Base-by-base conservation (phyloP, 2,329 filamentous ascomycete genomes). In the Alternaria conjuncta region DNA sequence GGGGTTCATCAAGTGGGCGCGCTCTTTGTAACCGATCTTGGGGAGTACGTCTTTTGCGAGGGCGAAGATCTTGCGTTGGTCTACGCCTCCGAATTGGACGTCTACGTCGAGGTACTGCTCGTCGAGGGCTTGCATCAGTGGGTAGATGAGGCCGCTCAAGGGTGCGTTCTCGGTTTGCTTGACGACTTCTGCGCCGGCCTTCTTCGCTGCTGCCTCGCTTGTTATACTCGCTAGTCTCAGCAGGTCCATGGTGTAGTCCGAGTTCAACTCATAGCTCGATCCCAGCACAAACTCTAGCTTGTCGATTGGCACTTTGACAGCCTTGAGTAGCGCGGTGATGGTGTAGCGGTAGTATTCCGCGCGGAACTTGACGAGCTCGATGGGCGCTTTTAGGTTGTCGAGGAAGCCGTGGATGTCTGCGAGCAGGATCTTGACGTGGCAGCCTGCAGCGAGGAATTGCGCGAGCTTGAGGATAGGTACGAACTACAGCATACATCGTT, bases 141-240 rank as follows among this genome's bases (percentile, higher is more conserved):
- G 92, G 84, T 96, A 96, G 65, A 95, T 86, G 12, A 95, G 85
- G 1, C 92, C 92, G 60, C 87, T 89, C 58, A 96, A 79, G 4
- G 91, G 87, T 10, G 91, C 88, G 74, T 95, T 94, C 60, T 88
- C 87, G 4, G 91, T 89, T 83, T 98, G 94, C 86, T 98, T 98
- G 69, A 99, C 95, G 8, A 98, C 89, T 81, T 98, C 96, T 2
- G 93, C 92, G 43, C 95, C 95, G 0, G 95, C 94, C 81, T 93
- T 96, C 81, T 94, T 93, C 15, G 94, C 93, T 75, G 96, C 90
- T 76, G 94, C 89, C 81, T 94, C 89, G 13, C 90, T 90, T 6
- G 91, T 88, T 57, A 92, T 81, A 4, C 88, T 88, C 49, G 86
- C 87, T 68, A 98, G 79, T 76, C 91, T 89, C 82, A 94, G 95